phyloP scores from a whole-genome alignment of 2,329 filamentous ascomycete genomes.

The Paecilomyces sp. region DNA sequence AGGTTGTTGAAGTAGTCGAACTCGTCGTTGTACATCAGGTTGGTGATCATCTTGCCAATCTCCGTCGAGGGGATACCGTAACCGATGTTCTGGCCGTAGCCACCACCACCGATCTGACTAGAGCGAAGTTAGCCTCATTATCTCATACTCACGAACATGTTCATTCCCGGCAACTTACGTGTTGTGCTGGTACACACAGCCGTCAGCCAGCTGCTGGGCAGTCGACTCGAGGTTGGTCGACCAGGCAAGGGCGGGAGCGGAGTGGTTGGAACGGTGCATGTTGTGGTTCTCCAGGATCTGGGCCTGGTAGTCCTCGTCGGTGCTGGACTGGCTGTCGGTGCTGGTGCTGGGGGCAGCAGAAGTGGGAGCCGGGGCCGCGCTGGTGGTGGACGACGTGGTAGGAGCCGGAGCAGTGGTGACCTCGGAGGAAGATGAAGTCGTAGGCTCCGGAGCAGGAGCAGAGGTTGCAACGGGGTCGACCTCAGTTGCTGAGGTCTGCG shows the following conservation, averaged over 20 bases:
- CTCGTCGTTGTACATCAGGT: conserved; percentile 87
- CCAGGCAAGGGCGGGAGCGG: conserved; percentile 59
- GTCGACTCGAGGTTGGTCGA: conserved; percentile 55
- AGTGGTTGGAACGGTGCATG: conserved; percentile 76
- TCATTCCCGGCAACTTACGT: conserved; percentile 49
- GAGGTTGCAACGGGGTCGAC: neutral
- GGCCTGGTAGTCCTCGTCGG: conserved; percentile 24
- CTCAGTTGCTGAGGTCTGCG: neutral
- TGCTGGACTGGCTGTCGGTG: conserved; percentile 22
- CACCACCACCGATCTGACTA: conserved; percentile 48
- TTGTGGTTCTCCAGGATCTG: conserved; percentile 68
- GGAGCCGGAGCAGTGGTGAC: neutral
- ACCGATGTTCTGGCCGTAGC: conserved; percentile 91
- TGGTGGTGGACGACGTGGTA: conserved; percentile 3
- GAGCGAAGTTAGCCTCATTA: conserved; percentile 5
- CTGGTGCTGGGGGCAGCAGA: conserved; percentile 14
- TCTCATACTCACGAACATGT: neutral
- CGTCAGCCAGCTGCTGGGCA: conserved; percentile 56
- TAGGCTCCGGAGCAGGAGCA: neutral
- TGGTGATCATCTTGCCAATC: conserved; percentile 62
- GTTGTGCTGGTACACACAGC: conserved; percentile 69
- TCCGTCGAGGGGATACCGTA: conserved; percentile 52
- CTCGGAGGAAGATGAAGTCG: conserved; percentile 2
- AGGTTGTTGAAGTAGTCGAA: conserved; percentile 47
- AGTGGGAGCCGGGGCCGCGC: conserved; percentile 5